Base-by-base conservation (phyloP, 139 green algal species). In the Pseudopediastrum boryanum region DNA sequence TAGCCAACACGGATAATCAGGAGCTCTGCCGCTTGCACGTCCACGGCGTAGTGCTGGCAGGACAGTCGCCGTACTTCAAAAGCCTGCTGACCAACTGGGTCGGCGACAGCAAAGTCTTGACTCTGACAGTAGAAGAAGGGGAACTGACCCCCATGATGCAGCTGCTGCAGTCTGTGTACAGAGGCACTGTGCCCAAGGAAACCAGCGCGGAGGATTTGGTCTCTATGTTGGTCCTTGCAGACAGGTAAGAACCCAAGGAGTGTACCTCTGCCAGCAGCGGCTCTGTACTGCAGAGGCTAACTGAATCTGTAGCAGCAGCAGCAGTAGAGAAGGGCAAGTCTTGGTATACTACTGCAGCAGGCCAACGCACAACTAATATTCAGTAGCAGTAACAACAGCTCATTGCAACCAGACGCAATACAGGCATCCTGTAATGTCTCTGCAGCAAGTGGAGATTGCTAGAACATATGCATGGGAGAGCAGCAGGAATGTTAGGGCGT, bases 11-110 rank as follows among this genome's bases (percentile, higher is more conserved):
- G 33, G 74, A 81, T 6, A 8, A 25, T 4, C 23, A 13, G 4
- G 38, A 71, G n/a, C 29, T 81, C 16, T 43, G 44, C 16, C 62
- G 64, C 33, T 81, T 56, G 46, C 62, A 71, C 31, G 74, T 81
- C 44, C 74, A 81, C 31, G 74, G 74, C 35, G 63, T 72, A 9
- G 61, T 81, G 74, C 74, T 81, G 29, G 74, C 74, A 13, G 74
- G 74, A 10, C 74, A 81, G 62, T 74, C 59, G 33, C 35, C 43
- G 3, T 81, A 81, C 35, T 81, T 81, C 74, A 81, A 81, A 23
- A 64, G 62, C 6, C 62, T 81, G 43, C 46, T 81, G 5, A 62
- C 72, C 35, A 81, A 81, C 35, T 81, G 74, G 74, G 73, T 72
- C 36, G 62, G 56, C 35, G 74, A 71, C 54, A 44, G 13, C 7